Base-by-base conservation (phyloP, 2,329 filamentous ascomycete genomes). In the Cladophialophora psammophila region DNA sequence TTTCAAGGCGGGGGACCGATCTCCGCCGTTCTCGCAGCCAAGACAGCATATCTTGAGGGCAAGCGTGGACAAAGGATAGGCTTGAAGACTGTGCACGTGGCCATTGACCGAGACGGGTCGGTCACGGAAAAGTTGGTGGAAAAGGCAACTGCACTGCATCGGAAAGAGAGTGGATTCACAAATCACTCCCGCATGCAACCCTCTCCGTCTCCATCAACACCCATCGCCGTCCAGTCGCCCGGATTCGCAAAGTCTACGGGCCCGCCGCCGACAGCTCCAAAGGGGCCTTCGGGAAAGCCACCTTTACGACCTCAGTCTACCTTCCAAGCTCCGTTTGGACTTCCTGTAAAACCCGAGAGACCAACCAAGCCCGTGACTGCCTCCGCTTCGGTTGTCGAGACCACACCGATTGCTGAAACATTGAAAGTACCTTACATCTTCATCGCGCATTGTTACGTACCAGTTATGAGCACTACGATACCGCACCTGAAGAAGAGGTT, bases 401-500 rank as follows among this genome's bases (percentile, higher is more conserved):
- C 85, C 38, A 87, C 88, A 59, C 87, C 86, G 2, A 85, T 96
- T 52, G 81, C 91, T 26, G 81, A 86, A 38, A 88, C 89, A 70
- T 87, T 97, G 60, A 88, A 90, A 75, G 87, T 88, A 60, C 95
- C 95, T 0, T 97, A 97, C 76, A 89, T 98, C 42, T 97, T 96
- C 76, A 90, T 99, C 65, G 86, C 92, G n/a, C 88, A 92, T 72
- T 87, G 89, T 67, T 93, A 91, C 72, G 94, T 99, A 1, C 95
- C 95, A 1, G 91, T 96, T 12, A 87, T 97, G 75, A 85, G 86
- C 36, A 91, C 92, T 31, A 98, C 94, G 0, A 87, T 97, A 64
- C 88, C 91, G 3, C 95, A 99, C 80, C 86, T 99, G 81, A 92
- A 93, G 80, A 96, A 94, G 78, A 87, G 94, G 59, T 83, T 98